A percentile compares a stretch with the other conserved stretches of the same genome.
Evolutionary conservation across 768 basidiomycete species (phyloP).

Genomic region (Chiua virens): DNA sequence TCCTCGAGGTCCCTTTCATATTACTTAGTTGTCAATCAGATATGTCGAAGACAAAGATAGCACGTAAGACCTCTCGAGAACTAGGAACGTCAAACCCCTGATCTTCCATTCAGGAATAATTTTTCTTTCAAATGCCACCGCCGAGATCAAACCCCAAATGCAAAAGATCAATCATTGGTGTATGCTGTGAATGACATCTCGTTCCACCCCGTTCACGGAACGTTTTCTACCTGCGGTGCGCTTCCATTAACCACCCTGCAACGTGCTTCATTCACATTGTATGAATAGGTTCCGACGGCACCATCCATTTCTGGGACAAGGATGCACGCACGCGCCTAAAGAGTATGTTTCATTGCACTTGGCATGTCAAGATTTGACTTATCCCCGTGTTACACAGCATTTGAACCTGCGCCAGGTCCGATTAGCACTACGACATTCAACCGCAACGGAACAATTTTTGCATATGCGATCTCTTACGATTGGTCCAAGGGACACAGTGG

Average conservation of each 20-base stretch:
- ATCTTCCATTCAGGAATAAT: slow-evolving; percentile 50
- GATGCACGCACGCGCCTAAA: slow-evolving; percentile 90
- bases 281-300: slow-evolving; percentile 71
- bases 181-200: slow-evolving; percentile 85
- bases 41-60: slow-evolving; percentile 85
- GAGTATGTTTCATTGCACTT: slow-evolving; percentile 43
- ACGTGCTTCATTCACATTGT: slow-evolving; percentile 16
- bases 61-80: slow-evolving; percentile 42
- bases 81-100: background rate
- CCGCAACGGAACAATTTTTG: slow-evolving; percentile 84
- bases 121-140: slow-evolving; percentile 90
- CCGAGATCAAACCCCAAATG: slow-evolving; percentile 51
- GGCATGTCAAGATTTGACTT: background rate
- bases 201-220: slow-evolving; percentile 83
- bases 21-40: slow-evolving; percentile 38
- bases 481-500: slow-evolving; percentile 93
- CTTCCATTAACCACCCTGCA: slow-evolving; percentile 21
- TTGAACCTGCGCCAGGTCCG: slow-evolving; percentile 73
- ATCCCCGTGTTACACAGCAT: slow-evolving; percentile 44
- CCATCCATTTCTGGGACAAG: slow-evolving; percentile 94
- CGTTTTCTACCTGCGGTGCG: slow-evolving; percentile 77
- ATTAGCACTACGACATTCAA: slow-evolving; percentile 84
- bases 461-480: slow-evolving; percentile 90
- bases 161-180: slow-evolving; percentile 68
- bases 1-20: background rate